Evolutionary conservation across 768 basidiomycete genomes (phyloP), one percentile per base, ranked within the genome.

Genomic region (Lactarius sp.): DNA sequence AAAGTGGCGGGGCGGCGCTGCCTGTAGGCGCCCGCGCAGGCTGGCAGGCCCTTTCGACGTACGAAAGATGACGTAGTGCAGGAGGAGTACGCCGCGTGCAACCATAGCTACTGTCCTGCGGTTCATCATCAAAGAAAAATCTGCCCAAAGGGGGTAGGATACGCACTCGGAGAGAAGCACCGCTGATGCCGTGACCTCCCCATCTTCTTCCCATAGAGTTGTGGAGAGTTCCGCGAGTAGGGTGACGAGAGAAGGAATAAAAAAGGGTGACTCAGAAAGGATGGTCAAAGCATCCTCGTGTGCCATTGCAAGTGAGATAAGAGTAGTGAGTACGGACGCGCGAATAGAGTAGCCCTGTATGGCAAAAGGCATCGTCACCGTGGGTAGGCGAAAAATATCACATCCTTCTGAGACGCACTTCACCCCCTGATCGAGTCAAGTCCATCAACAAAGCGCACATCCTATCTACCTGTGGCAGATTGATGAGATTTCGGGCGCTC

Each of bases 181-280:
- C 0, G 77, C 66, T 2, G 80, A 75, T 16, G 70, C 67, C 31
- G 78, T 69, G 14, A 84, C 69, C 36, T 68, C 69, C 53, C 80
- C 78, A 47, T 82, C 80, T 41, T 86, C 85, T 69, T 90, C 86
- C 86, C 87, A 92, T 16, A 92, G 71, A 2, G 81, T 78, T 1
- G 77, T 77, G 0, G 82, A 78, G 46, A 86, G 73, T 22, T 80
- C 76, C 41, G 78, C 77, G 9, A 88, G 75, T 63, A 80, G 85
- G 37, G 79, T 67, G 20, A 90, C 77, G 33, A 92, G 72, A 0
- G 89, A 84, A 1, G 88, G 89, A 47, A 92, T 78, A 14, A 92
- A 69, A 12, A 77, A 77, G 47, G 77, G 77, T 0, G 87, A 86
- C 16, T 79, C 77, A 6, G 77, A 69, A 6, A 83, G 70, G 1